phyloP scores from a whole-genome alignment of 164 flowering plant genomes.

The Chimonanthus praecox region DNA sequence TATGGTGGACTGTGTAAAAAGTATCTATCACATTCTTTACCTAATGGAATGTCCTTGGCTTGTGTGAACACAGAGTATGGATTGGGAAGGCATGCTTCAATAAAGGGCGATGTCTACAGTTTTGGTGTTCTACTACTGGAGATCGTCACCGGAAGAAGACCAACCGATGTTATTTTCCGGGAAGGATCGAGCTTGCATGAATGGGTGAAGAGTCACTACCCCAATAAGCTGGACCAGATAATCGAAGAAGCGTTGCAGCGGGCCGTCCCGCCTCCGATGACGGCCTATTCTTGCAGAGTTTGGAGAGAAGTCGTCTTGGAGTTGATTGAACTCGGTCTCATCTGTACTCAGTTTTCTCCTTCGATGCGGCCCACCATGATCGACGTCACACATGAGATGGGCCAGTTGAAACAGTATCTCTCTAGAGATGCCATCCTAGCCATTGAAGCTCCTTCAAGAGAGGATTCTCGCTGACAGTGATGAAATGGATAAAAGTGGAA shows the following conservation, averaged over 20 bases:
- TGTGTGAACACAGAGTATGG: slow-evolving; percentile 60
- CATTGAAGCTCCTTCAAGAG: neutral
- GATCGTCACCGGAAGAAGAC: slow-evolving; percentile 63
- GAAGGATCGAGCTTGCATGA: slow-evolving; percentile 63
- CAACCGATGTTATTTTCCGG: slow-evolving; percentile 56
- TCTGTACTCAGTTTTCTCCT: slow-evolving; percentile 70
- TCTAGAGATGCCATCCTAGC: slow-evolving; percentile 6
- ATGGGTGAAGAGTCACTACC: slow-evolving; percentile 69
- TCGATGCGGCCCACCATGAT: slow-evolving; percentile 66
- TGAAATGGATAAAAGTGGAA: neutral
- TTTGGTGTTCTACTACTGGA: slow-evolving; percentile 78
- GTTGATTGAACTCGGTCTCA: slow-evolving; percentile 69
- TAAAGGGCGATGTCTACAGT: slow-evolving; percentile 84
- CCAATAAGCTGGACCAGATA: slow-evolving; percentile 45
- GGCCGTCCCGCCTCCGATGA: slow-evolving; percentile 9
- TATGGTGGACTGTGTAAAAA: neutral
- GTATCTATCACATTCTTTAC: neutral
- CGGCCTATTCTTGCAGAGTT: slow-evolving; percentile 5
- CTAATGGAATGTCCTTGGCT: neutral
- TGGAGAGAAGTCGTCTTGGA: slow-evolving; percentile 50
- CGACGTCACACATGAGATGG: slow-evolving; percentile 70
- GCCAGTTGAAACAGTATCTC: slow-evolving; percentile 51
- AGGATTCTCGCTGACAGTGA: neutral
- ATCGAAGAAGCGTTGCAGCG: slow-evolving; percentile 37
- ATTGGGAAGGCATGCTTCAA: slow-evolving; percentile 69